Conservation (phyloP, 2,329 filamentous ascomycete genomes). For the Diaporthe batatas region DNA sequence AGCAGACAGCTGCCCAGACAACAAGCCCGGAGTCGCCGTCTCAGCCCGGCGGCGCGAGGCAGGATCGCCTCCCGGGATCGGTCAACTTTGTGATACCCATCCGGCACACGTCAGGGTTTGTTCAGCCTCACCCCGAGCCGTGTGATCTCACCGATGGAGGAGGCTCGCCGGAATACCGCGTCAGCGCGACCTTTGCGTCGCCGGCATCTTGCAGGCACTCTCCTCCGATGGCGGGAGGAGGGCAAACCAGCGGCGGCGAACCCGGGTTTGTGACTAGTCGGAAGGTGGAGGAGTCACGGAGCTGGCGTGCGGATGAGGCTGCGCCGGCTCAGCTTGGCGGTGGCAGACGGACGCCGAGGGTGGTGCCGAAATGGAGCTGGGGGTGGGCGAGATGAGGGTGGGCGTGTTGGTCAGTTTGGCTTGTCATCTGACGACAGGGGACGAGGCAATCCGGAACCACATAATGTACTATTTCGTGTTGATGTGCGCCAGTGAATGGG, state of each 20-base stretch:
- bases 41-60: neutral
- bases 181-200: neutral
- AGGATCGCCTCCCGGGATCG: neutral
- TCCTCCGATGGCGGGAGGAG: neutral
- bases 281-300: neutral
- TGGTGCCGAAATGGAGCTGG: constrained; percentile 33
- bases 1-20: too few species aligned
- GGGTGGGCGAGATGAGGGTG: constrained; percentile 5
- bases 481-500: neutral
- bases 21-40: neutral
- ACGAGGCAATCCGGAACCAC: neutral
- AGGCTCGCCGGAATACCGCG: neutral
- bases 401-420: too few species aligned
- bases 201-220: neutral
- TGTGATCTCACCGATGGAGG: fast-evolving
- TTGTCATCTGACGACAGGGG: neutral
- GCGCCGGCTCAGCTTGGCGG: neutral
- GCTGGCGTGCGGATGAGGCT: neutral
- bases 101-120: neutral
- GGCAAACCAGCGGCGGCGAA: too few species aligned
- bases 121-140: neutral
- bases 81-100: constrained; percentile 25
- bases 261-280: too few species aligned
- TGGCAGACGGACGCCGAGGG: neutral
- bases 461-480: neutral